A percentile compares a stretch with the other conserved stretches of the same genome.
These are phyloP conservation scores for Cyberlindnera lachancei DNA, from an alignment of 805 yeast genomes.

Conservation along the genomic window DNA sequence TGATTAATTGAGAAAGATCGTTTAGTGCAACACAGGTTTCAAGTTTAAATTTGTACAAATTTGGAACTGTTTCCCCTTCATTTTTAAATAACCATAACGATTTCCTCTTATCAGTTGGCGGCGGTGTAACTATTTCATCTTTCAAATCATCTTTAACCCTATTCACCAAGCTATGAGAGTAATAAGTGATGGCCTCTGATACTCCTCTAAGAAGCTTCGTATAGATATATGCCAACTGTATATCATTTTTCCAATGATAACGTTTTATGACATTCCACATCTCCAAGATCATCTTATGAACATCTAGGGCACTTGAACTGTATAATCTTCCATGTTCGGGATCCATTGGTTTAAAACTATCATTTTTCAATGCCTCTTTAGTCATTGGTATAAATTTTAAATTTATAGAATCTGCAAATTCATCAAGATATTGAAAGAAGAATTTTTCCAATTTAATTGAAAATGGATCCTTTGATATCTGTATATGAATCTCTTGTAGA, in stretches of 20 bases:
- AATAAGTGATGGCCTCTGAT: constrained; percentile 49
- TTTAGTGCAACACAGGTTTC: constrained; percentile 73
- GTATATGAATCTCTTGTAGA: constrained; percentile 42
- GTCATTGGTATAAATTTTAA: constrained; percentile 41
- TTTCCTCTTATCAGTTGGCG: constrained; percentile 21
- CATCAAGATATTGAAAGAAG: constrained; percentile 40
- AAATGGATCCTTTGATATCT: constrained; percentile 36
- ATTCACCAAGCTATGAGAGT: constrained; percentile 32
- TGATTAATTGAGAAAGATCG: constrained; percentile 47
- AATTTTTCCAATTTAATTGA: constrained; percentile 49
- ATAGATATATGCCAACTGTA: constrained; percentile 54
- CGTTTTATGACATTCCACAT: constrained; percentile 48
- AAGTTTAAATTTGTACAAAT: constrained; percentile 50
- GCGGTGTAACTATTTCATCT: constrained; percentile 16
- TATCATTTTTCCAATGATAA: constrained; percentile 59
- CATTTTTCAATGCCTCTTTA: constrained; percentile 48
- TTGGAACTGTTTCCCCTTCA: constrained; percentile 31
- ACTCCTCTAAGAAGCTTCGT: constrained; percentile 56
- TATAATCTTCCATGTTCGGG: constrained; percentile 31
- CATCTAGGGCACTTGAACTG: constrained; percentile 61
- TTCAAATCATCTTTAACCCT: constrained; percentile 36
- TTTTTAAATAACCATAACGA: constrained; percentile 37
- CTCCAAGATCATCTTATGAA: constrained; percentile 55
- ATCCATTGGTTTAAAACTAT: constrained; percentile 48
- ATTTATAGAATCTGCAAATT: constrained; percentile 37